A percentile compares a stretch with the other conserved stretches of the same genome.
Conservation (phyloP, 257 asterid genomes). For the Salvia splendens region DNA sequence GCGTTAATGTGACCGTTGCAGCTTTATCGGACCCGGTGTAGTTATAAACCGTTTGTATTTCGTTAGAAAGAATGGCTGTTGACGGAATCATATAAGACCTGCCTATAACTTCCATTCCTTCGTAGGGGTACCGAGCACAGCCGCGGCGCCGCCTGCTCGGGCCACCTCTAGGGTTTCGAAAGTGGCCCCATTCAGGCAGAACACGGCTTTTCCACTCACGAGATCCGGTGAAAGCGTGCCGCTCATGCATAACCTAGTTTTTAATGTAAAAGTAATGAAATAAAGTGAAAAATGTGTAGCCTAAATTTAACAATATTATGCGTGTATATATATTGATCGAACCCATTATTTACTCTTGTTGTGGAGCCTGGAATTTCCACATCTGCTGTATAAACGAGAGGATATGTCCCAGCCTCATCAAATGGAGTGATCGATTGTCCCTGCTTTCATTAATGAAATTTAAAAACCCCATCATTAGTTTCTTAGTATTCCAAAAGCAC, state of each 20-base stretch:
- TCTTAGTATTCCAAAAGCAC: too few species aligned
- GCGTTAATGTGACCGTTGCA: not conserved
- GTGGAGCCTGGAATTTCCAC: constrained; percentile 51
- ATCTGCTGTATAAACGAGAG: constrained; percentile 41
- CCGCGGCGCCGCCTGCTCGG: constrained; percentile 55
- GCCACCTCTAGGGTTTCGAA: constrained; percentile 41
- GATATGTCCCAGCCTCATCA: constrained; percentile 23
- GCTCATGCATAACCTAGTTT: constrained; percentile 22
- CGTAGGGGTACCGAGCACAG: constrained; percentile 32
- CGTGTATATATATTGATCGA: not conserved
- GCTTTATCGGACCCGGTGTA: constrained; percentile 26
- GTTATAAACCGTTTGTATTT: not conserved
- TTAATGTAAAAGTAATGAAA: not conserved
- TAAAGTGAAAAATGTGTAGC: too few species aligned
- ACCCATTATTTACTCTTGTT: constrained; percentile 32
- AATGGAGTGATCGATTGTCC: constrained; percentile 48
- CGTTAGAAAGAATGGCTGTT: constrained; percentile 24
- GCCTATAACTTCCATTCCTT: constrained; percentile 32
- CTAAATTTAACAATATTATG: too few species aligned
- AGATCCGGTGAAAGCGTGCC: constrained; percentile 49
- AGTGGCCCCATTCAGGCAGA: constrained; percentile 33
- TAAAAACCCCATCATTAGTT: not conserved
- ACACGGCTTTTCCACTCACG: constrained; percentile 48
- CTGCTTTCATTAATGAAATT: not conserved
- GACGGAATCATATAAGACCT: constrained; percentile 36